Evolutionary conservation across 208 protist species (phyloP), one percentile per base, ranked within the genome.

Genomic region (Crithidia brevicula): DNA sequence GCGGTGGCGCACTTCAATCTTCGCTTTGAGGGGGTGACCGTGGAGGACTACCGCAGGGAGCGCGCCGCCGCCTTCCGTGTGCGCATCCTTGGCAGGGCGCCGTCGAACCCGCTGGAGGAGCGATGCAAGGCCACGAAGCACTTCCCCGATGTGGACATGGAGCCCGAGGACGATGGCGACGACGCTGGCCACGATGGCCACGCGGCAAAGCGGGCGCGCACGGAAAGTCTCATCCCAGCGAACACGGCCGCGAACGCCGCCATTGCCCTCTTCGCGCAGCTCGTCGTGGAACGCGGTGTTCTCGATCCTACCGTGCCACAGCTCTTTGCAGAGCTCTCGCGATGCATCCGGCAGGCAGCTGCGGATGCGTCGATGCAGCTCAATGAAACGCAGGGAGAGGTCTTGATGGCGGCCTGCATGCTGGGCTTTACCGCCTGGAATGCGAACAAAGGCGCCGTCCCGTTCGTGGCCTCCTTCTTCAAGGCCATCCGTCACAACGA

Each of bases 371-470:
- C 52, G 28, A 66, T 61, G 40, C 62, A 31, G 28, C 80, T 97
- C 11, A 82, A 82, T 10, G 51, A 78, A 9, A 72, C 79, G 22
- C 87, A 93, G 61, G 77, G 71, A 25, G 87, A 91, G 45, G 75
- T 83, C 60, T 58, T 97, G 5, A 22, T 95, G 54, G 85, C 79
- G 2, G 89, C 86, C 11, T 89, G 84, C 74, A 89, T 82, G 65
- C 82, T 97, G 42, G 83, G 78, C 40, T 93, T 88, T 53, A 85
- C 89, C 18, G 89, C 89, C 11, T 95, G 88, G 89, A 86, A 84
- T 43, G 79, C 89, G 3, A 88, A 89, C 73, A 72, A 70, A 40
- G 75, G 51, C 0, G 63, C 65, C 2, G 71, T 82, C 25, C 60
- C 78, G 1, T 97, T 93, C 74, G 81, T 92, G 0, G 56, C 77